Evolutionary conservation across 306 rosid genomes (phyloP).

Genomic region (Prunus mongolica): DNA sequence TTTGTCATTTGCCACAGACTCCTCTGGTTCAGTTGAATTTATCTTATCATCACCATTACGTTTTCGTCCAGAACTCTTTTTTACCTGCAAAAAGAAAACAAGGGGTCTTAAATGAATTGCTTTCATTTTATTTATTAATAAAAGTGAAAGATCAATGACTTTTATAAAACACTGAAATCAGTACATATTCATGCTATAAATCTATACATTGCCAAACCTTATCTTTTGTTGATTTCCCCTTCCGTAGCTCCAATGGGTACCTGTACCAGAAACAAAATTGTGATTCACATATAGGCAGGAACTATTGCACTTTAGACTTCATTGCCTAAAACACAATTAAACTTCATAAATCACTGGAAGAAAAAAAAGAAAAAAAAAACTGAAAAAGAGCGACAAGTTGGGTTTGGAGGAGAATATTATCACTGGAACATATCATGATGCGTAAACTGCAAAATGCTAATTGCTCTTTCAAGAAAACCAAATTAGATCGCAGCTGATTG

Average conservation of each 20-base stretch:
- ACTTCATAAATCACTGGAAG: neutral
- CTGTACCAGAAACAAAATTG: constrained; percentile 40
- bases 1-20: constrained; percentile 38
- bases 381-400: neutral
- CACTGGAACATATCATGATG: neutral
- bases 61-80: constrained; percentile 50
- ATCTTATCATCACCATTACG: constrained; percentile 32
- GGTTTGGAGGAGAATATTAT: neutral
- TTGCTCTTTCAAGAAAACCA: neutral
- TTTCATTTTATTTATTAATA: constrained; percentile 2
- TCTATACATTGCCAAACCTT: constrained; percentile 45
- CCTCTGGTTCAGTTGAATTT: constrained; percentile 38
- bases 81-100: constrained; percentile 46
- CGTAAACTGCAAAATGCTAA: neutral
- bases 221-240: constrained; percentile 80
- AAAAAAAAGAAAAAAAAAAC: neutral
- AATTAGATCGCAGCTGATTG: neutral
- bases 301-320: neutral
- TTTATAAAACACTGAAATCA: neutral
- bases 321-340: neutral
- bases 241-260: constrained; percentile 96
- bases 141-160: neutral
- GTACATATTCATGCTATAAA: neutral
- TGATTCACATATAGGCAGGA: neutral
- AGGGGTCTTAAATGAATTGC: constrained; percentile 13